phyloP scores from a whole-genome alignment of 1,284 basidiomycete species.

The Ustilago nuda region DNA sequence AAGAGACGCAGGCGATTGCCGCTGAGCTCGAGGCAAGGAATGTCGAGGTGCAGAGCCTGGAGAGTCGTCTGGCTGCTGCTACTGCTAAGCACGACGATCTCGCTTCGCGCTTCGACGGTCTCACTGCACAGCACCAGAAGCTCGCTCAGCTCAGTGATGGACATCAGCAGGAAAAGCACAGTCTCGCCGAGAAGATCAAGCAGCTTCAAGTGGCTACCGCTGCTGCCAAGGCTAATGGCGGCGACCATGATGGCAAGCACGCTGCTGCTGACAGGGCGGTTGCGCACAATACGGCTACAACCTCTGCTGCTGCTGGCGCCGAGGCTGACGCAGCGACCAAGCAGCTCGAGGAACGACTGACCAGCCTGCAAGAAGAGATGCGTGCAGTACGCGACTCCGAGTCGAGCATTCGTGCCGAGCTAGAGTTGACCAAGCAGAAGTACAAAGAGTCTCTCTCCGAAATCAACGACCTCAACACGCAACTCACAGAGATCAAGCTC shows the following conservation, averaged over 20 bases:
- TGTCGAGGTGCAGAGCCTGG: constrained; percentile 78
- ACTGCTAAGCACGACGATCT: constrained; percentile 35
- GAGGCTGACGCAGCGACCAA: constrained; percentile 83
- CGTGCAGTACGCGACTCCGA: constrained; percentile 52
- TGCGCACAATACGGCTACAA: not conserved
- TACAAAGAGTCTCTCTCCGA: constrained; percentile 89
- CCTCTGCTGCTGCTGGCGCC: constrained; percentile 74
- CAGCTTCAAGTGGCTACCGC: constrained; percentile 41
- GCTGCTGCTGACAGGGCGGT: constrained; percentile 3
- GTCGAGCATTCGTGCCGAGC: constrained; percentile 72
- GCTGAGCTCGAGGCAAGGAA: constrained; percentile 85
- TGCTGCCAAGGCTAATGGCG: constrained; percentile 11
- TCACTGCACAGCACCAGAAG: constrained; percentile 31
- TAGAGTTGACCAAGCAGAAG: constrained; percentile 80
- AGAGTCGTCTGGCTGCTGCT: constrained; percentile 71
- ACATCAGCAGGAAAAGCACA: constrained; percentile 43
- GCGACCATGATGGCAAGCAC: not conserved
- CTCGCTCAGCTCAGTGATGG: constrained; percentile 12
- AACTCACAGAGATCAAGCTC: constrained; percentile 59
- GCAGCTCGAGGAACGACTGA: constrained; percentile 75
- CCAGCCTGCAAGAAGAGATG: constrained; percentile 74
- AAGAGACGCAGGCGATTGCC: constrained; percentile 67
- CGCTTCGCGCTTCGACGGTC: constrained; percentile 26
- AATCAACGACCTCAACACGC: constrained; percentile 78
- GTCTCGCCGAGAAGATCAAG: constrained; percentile 36